Evolutionary conservation across 2,329 filamentous ascomycete genomes (phyloP).

Genomic region (Thielaviopsis musarum): DNA sequence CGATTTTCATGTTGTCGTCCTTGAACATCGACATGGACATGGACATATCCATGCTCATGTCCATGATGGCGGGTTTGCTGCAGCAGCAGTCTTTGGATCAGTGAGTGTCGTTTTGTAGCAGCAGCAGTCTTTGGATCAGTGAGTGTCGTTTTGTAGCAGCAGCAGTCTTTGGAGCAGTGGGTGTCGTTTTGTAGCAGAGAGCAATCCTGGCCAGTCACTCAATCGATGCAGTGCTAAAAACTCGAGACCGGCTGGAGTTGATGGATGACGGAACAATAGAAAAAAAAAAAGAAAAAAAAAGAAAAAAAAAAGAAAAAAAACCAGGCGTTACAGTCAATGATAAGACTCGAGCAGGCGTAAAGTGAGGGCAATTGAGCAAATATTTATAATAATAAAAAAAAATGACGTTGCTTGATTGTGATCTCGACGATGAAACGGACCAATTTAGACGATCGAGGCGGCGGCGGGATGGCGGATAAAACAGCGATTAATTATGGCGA

Average conservation of each 20-base stretch:
- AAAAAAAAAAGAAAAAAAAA: background rate
- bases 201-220: no score
- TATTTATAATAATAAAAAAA: background rate
- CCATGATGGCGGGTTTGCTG: constrained; percentile 7
- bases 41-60: constrained; percentile 17
- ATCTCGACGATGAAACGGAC: background rate
- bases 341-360: background rate
- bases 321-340: background rate
- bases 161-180: background rate
- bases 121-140: background rate
- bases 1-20: constrained; percentile 27
- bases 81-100: background rate
- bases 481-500: background rate
- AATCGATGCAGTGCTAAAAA: no score
- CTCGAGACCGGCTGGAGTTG: no score
- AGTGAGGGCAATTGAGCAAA: background rate
- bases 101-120: background rate
- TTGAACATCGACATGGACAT: constrained; percentile 28
- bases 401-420: background rate
- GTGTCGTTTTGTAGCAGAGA: background rate
- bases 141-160: background rate
- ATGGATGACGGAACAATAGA: no score
- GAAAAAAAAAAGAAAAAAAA: background rate
- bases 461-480: background rate
- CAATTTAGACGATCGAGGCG: background rate